These are phyloP conservation scores for Talaromyces albobiverticillius DNA, from an alignment of 2,329 filamentous ascomycete genomes.

Conservation along the genomic window DNA sequence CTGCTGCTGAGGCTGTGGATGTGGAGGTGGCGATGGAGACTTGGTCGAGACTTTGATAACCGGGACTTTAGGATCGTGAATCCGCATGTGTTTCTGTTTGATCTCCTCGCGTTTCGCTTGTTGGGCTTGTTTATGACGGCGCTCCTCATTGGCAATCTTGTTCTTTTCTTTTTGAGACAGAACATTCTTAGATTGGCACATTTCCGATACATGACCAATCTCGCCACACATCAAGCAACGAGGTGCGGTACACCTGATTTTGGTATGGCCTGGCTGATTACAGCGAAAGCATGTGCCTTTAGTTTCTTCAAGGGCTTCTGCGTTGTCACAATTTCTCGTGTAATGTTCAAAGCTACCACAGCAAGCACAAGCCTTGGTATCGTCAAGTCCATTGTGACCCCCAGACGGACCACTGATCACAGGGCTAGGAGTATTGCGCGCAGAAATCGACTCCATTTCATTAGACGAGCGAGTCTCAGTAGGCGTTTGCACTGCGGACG, in stretches of 20 bases:
- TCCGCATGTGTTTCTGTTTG: slow-evolving; percentile 41
- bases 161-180: slow-evolving; percentile 37
- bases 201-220: slow-evolving; percentile 37
- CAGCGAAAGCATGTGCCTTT: slow-evolving; percentile 44
- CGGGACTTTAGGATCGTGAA: slow-evolving; percentile 46
- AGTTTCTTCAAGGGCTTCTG: slow-evolving; percentile 35
- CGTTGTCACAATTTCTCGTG: slow-evolving; percentile 45
- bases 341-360: slow-evolving; percentile 47
- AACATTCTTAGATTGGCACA: slow-evolving; percentile 32
- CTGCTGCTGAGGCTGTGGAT: slow-evolving; percentile 4
- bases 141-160: slow-evolving; percentile 37
- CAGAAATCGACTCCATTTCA: slow-evolving; percentile 23
- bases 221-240: slow-evolving; percentile 45
- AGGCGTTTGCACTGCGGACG: slow-evolving; percentile 26
- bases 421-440: slow-evolving; percentile 23
- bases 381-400: slow-evolving; percentile 42
- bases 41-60: slow-evolving; percentile 30
- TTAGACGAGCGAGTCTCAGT: slow-evolving; percentile 30
- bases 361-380: slow-evolving; percentile 39
- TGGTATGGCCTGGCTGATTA: slow-evolving; percentile 36
- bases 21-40: slow-evolving; percentile 13
- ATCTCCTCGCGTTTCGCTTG: slow-evolving; percentile 37
- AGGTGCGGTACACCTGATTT: slow-evolving; percentile 35
- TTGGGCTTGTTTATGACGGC: slow-evolving; percentile 29
- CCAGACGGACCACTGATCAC: slow-evolving; percentile 40